A percentile compares a stretch with the other conserved stretches of the same genome.
phyloP scores from a whole-genome alignment of 305 asterid genomes.

The Euphrasia arctica region DNA sequence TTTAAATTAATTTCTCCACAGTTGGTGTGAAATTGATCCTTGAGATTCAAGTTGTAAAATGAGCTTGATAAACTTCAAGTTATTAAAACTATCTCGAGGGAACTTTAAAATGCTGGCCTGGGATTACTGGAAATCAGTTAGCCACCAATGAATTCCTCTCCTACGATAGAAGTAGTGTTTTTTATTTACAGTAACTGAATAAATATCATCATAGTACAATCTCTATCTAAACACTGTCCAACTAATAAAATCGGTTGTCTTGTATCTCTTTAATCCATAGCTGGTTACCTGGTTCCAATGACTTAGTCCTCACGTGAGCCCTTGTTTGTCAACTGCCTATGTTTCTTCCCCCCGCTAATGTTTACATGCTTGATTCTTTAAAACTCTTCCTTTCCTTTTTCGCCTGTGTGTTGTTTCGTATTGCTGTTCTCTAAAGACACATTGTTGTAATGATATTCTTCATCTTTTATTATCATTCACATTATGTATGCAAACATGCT shows the following conservation, averaged over 20 bases:
- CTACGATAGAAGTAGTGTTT: not conserved
- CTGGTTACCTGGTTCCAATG: not conserved
- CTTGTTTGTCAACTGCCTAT: conserved; percentile 16
- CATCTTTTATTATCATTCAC: conserved; percentile 18
- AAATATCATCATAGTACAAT: conserved; percentile 12
- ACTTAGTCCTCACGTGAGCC: not conserved
- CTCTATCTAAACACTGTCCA: conserved; percentile 11
- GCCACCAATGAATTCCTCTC: conserved; percentile 7
- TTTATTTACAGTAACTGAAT: conserved; percentile 12
- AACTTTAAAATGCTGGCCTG: conserved; percentile 14
- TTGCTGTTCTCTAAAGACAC: conserved; percentile 26
- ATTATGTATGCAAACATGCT: conserved; percentile 23
- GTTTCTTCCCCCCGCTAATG: conserved; percentile 7
- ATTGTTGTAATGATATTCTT: conserved; percentile 19
- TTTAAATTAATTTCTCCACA: conserved; percentile 17
- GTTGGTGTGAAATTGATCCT: conserved; percentile 16
- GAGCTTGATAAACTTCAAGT: conserved; percentile 18
- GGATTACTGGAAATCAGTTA: conserved; percentile 14
- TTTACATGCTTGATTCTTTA: conserved; percentile 15
- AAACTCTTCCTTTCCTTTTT: conserved; percentile 21
- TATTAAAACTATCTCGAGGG: conserved; percentile 15
- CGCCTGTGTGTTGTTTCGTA: conserved; percentile 17
- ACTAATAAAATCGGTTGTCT: conserved; percentile 18
- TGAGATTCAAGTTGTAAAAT: conserved; percentile 21
- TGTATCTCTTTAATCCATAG: conserved; percentile 8